A percentile compares a stretch with the other conserved stretches of the same genome.
These are phyloP conservation scores for Neonectria neomacrospora DNA, from an alignment of 2,329 filamentous ascomycete species.

Conservation along the genomic window DNA sequence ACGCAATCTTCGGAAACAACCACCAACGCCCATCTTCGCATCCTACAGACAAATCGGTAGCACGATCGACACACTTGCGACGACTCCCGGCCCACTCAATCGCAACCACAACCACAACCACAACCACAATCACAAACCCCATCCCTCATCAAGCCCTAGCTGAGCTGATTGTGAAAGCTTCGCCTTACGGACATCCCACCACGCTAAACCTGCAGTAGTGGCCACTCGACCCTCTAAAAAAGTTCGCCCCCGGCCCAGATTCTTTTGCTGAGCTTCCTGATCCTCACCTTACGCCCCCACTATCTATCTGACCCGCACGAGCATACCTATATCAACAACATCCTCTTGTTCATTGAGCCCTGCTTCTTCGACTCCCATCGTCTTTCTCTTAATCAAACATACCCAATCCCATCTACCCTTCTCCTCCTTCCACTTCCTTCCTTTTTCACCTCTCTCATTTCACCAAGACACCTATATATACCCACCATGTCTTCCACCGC, in stretches of 20 bases:
- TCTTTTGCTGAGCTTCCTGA: conserved; percentile 25
- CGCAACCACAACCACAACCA: conserved; percentile 5
- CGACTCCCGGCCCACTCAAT: conserved; percentile 12
- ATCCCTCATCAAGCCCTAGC: conserved; percentile 19
- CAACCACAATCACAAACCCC: conserved; percentile 5
- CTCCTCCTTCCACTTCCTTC: conserved; percentile 10
- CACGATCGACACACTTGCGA: conserved; percentile 19
- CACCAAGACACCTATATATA: conserved; percentile 29
- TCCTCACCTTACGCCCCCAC: conserved; percentile 28
- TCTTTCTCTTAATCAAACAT: conserved; percentile 23
- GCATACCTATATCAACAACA: conserved; percentile 42
- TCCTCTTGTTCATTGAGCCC: conserved; percentile 29
- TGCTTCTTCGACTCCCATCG: conserved; percentile 21
- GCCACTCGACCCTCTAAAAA: conserved; percentile 35
- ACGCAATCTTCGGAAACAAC: conserved; percentile 8
- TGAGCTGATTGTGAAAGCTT: conserved; percentile 36
- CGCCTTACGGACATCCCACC: conserved; percentile 46
- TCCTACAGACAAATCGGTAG: not conserved
- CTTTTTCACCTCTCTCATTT: conserved; percentile 21
- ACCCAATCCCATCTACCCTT: conserved; percentile 2
- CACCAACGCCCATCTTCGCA: conserved; percentile 13
- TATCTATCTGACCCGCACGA: conserved; percentile 33
- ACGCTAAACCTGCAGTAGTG: conserved; percentile 45
- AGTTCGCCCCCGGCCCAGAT: conserved; percentile 32
- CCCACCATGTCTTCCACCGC: conserved; percentile 51